Percentiles rank a stretch among this genome's conserved stretches.
phyloP scores from a whole-genome alignment of 2,329 filamentous ascomycete genomes.

The Aspergillus ruber region DNA sequence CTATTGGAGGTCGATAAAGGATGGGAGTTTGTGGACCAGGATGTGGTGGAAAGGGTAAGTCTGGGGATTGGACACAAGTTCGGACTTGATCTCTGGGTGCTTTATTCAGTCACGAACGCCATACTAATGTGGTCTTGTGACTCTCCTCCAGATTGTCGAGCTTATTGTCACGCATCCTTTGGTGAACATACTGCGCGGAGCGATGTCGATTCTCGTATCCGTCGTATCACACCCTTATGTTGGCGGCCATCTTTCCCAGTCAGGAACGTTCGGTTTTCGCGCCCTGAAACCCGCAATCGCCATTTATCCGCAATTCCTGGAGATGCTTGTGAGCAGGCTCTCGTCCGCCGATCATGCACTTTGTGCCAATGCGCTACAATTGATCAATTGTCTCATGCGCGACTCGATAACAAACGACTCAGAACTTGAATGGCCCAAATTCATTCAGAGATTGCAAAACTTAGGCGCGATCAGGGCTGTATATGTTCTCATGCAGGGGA shows the following conservation, averaged over 20 bases:
- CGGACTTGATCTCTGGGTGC: background rate
- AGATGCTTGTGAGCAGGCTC: constrained; percentile 84
- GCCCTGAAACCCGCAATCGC: constrained; percentile 88
- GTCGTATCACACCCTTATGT: constrained; percentile 78
- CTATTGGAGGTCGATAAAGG: constrained; percentile 95
- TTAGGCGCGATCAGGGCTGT: constrained; percentile 88
- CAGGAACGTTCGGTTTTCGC: constrained; percentile 74
- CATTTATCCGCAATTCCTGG: constrained; percentile 86
- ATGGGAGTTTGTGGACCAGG: constrained; percentile 64
- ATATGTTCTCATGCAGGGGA: constrained; percentile 89
- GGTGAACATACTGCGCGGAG: constrained; percentile 93
- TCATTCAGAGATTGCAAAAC: constrained; percentile 90
- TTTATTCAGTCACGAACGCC: background rate
- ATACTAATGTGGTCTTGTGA: constrained; percentile 3
- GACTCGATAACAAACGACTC: constrained; percentile 76
- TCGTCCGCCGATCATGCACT: constrained; percentile 92
- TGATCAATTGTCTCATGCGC: constrained; percentile 91
- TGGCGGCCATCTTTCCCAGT: constrained; percentile 45
- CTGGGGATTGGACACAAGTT: constrained; percentile 1
- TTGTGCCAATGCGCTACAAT: constrained; percentile 88
- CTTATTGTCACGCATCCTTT: constrained; percentile 90
- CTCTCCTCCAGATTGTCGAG: constrained; percentile 62
- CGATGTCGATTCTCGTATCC: constrained; percentile 92
- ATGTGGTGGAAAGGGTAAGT: constrained; percentile 54
- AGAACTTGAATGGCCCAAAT: constrained; percentile 85